Evolutionary conservation across 257 asterid species (phyloP).

Genomic region (Pogostemon cablin): DNA sequence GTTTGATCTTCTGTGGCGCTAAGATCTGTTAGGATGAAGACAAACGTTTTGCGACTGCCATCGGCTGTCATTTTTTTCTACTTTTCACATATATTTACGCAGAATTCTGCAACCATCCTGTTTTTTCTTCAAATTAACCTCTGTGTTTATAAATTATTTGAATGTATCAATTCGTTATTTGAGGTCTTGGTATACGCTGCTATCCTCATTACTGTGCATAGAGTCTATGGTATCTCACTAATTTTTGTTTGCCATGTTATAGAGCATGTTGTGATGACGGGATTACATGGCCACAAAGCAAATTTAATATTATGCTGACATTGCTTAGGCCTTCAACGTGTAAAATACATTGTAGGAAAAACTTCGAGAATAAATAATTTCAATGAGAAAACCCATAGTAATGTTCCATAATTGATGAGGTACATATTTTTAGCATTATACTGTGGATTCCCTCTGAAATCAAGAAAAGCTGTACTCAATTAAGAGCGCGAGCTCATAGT

Average conservation of each 20-base stretch:
- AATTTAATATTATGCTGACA: neutral
- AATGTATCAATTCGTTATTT: neutral
- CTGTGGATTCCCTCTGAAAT: neutral
- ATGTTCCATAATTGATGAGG: neutral
- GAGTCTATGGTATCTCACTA: neutral
- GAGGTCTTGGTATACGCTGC: neutral
- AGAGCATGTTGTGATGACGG: neutral
- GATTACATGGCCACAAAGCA: slow-evolving; percentile 3
- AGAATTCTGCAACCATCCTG: neutral
- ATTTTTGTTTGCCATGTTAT: neutral
- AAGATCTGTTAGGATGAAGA: slow-evolving; percentile 1
- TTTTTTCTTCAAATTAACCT: slow-evolving; percentile 13
- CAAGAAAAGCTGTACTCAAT: neutral
- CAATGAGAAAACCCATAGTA: neutral
- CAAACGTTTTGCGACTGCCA: neutral
- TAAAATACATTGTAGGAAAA: neutral
- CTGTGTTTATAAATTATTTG: slow-evolving; percentile 9
- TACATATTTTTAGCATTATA: neutral
- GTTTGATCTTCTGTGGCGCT: slow-evolving; percentile 6
- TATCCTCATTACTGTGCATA: slow-evolving; percentile 14
- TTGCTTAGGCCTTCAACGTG: neutral
- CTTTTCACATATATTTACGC: neutral
- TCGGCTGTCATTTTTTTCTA: neutral
- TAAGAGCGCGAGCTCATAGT: neutral
- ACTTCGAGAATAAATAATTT: neutral